Evolutionary conservation across 176 grass and related monocot species (phyloP).

Genomic region (Themeda triandra): DNA sequence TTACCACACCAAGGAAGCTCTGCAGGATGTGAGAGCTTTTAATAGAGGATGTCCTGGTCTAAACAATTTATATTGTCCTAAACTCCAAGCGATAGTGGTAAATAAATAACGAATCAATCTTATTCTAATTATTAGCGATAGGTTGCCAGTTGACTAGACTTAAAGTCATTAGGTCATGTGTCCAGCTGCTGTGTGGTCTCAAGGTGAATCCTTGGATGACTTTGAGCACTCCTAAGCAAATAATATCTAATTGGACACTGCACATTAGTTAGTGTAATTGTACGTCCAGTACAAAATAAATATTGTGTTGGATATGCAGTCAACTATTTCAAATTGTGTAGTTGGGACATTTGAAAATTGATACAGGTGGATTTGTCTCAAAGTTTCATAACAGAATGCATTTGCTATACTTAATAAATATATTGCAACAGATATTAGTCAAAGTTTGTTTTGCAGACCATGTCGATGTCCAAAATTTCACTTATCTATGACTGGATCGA

Average conservation of each 20-base stretch:
- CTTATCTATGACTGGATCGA: not conserved
- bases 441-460: not conserved
- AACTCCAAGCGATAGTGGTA: not conserved
- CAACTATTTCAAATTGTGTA: not conserved
- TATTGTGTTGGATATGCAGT: not conserved
- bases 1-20: not conserved
- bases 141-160: not conserved
- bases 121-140: not conserved
- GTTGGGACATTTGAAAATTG: not conserved
- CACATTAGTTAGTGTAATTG: not conserved
- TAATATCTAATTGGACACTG: not conserved
- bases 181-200: not conserved
- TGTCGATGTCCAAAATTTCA: not conserved
- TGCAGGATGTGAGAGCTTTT: not conserved
- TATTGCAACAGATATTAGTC: not conserved
- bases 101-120: not conserved
- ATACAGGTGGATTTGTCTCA: not conserved
- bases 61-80: not conserved
- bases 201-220: not conserved
- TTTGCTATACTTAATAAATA: not conserved
- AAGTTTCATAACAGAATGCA: not conserved
- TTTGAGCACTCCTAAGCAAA: conserved; percentile 3
- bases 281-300: not conserved
- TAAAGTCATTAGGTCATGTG: not conserved
- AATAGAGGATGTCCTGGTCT: not conserved